These are phyloP conservation scores for Fusarium heterosporum DNA, from an alignment of 2,329 filamentous ascomycete genomes.

Conservation along the genomic window DNA sequence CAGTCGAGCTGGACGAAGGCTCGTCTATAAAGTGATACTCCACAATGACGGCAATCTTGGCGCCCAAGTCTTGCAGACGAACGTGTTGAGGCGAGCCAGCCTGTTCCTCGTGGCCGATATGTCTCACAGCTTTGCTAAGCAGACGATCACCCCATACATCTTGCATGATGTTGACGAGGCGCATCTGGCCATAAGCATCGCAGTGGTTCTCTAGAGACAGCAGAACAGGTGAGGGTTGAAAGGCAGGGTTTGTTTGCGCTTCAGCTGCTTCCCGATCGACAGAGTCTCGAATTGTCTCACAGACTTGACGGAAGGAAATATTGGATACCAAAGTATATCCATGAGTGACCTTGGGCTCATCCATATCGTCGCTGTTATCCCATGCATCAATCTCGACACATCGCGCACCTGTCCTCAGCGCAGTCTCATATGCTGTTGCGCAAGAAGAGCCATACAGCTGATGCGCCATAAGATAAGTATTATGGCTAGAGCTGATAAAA, in stretches of 20 bases:
- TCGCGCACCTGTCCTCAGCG: constrained; percentile 70
- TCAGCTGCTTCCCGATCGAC: constrained; percentile 67
- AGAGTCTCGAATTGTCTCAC: constrained; percentile 72
- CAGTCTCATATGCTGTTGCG: constrained; percentile 71
- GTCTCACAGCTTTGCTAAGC: constrained; percentile 66
- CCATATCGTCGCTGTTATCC: constrained; percentile 70
- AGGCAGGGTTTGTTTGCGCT: constrained; percentile 49
- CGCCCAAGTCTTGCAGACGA: constrained; percentile 67
- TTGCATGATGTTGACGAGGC: constrained; percentile 73
- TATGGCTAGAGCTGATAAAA: constrained; percentile 79
- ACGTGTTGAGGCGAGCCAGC: constrained; percentile 65
- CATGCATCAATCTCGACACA: constrained; percentile 82
- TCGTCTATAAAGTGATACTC: constrained; percentile 72
- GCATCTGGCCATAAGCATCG: constrained; percentile 66
- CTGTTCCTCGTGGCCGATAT: constrained; percentile 68
- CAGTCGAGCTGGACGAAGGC: constrained; percentile 54
- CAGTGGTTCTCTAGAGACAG: constrained; percentile 78
- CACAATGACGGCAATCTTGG: constrained; percentile 74
- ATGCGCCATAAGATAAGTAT: constrained; percentile 77
- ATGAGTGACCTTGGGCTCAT: constrained; percentile 77
- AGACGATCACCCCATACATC: constrained; percentile 72
- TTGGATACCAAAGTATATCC: constrained; percentile 76
- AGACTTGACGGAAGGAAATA: constrained; percentile 72
- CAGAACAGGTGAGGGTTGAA: constrained; percentile 67
- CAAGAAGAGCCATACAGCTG: constrained; percentile 74